Evolutionary conservation across 306 rosid genomes (phyloP), one percentile per base, ranked within the genome.

Genomic region (Quercus agrifolia): DNA sequence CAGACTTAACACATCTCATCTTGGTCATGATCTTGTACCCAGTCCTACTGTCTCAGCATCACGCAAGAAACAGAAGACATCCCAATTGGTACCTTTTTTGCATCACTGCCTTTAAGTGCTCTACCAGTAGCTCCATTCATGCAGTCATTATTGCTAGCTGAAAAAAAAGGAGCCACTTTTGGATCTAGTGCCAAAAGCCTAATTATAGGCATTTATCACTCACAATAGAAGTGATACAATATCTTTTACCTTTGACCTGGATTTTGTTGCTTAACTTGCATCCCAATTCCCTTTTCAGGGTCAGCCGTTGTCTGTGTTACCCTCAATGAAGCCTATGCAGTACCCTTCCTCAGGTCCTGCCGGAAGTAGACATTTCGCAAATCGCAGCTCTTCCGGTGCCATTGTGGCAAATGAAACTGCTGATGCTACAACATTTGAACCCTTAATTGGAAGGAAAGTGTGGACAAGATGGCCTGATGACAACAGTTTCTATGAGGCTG

Each of bases 381-480:
- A 73, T 85, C 91, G 90, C 85, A 87, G 86, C 76, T 74, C 90
- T 84, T 83, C 95, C 38, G 83, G 83, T 77, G 83, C 78, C 75
- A 89, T 85, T 85, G 87, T 77, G 7, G 49, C 90, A 67, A 77
- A 75, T 77, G 92, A 88, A 62, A 76, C 87, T 44, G 79, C 86
- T 62, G 97, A 87, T 31, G 87, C 86, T 54, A 79, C 85, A 67
- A 17, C 74, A 14, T 81, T 78, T 69, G 94, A 96, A 74, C 86
- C 91, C 7, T 88, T 90, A 70, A 80, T 96, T 72, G 99, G 97
- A 78, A 92, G 88, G 89, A 96, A 88, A 83, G 96, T 96, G 80
- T 89, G 96, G 97, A 93, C 96, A 46, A 88, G 97, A 73, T 96
- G 99, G 99, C 99, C 97, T 56, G 94, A 83, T 82, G 97, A 96